Percentiles rank a stretch among this genome's conserved stretches.
Evolutionary conservation across 352 stramenopile genomes (phyloP).

Genomic region (Pythium brachiatum): DNA sequence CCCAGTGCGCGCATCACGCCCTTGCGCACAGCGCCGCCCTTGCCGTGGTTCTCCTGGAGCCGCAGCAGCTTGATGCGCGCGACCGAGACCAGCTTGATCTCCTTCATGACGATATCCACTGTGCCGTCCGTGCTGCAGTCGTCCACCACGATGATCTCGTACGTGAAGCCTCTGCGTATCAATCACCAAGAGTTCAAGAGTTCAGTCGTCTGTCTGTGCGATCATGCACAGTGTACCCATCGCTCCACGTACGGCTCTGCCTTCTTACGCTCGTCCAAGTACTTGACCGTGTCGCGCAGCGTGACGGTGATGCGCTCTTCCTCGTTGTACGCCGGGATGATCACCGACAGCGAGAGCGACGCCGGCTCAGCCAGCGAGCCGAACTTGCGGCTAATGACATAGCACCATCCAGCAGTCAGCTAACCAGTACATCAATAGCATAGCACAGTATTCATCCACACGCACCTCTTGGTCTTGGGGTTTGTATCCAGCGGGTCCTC

Average conservation of each 20-base stretch:
- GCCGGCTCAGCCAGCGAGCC: slow-evolving; percentile 55
- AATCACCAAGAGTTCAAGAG: background rate
- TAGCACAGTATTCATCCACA: slow-evolving; percentile 3
- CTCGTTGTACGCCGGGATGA: slow-evolving; percentile 96
- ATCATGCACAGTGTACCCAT: background rate
- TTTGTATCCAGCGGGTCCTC: slow-evolving; percentile 46
- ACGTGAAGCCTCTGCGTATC: slow-evolving; percentile 39
- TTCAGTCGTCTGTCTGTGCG: no score
- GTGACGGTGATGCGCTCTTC: slow-evolving; percentile 90
- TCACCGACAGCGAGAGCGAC: slow-evolving; percentile 77
- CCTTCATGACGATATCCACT: slow-evolving; percentile 54
- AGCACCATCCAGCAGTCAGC: background rate
- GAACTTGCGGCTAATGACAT: slow-evolving; percentile 40
- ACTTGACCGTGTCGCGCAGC: slow-evolving; percentile 86
- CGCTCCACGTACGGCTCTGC: slow-evolving; percentile 37
- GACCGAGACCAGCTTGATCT: slow-evolving; percentile 49
- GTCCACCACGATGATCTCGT: slow-evolving; percentile 93
- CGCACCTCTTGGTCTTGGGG: slow-evolving; percentile 36
- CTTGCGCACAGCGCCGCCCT: slow-evolving; percentile 89
- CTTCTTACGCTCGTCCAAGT: slow-evolving; percentile 66
- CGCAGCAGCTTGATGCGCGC: slow-evolving; percentile 71
- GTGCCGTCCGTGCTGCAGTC: slow-evolving; percentile 89
- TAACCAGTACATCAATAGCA: background rate
- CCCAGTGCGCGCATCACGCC: slow-evolving; percentile 84
- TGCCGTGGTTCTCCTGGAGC: slow-evolving; percentile 88